Conservation (phyloP, 176 grass and related monocot genomes). For the Zea mays region DNA sequence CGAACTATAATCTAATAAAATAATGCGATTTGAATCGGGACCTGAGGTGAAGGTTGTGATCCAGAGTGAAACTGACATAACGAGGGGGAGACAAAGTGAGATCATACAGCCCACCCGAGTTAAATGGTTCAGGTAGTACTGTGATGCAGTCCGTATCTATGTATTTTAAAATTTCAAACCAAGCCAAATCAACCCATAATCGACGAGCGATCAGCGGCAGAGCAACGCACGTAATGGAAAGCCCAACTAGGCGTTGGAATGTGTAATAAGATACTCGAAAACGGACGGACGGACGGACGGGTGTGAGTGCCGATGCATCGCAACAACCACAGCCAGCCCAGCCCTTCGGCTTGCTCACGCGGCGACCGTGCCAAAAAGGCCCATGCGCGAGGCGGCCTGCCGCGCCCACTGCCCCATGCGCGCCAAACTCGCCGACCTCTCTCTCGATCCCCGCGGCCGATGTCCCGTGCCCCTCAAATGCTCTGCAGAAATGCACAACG, state of each 20-base stretch:
- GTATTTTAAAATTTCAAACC: conserved; percentile 29
- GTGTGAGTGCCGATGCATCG: conserved; percentile 19
- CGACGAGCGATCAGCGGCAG: background rate
- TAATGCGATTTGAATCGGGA: too few species aligned
- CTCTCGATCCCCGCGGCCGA: conserved; percentile 21
- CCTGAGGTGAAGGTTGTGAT: too few species aligned
- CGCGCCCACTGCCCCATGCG: conserved; percentile 17
- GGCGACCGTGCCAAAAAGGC: conserved; percentile 14
- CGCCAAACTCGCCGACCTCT: background rate
- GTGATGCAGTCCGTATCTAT: background rate
- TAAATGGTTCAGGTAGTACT: background rate
- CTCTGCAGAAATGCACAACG: background rate
- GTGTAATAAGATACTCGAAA: background rate
- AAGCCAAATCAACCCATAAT: conserved; percentile 15
- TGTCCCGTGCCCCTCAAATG: background rate
- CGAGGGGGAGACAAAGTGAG: conserved; percentile 3
- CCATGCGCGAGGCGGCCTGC: conserved; percentile 7
- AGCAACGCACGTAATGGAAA: background rate
- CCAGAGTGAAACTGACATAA: background rate
- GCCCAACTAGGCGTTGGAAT: conserved; percentile 14
- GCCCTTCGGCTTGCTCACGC: conserved; percentile 19
- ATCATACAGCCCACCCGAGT: background rate
- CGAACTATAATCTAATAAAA: too few species aligned
- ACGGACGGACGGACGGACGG: background rate
- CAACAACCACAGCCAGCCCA: background rate